phyloP scores from a whole-genome alignment of 2,329 filamentous ascomycete species.

The Tolypocladium sp. region DNA sequence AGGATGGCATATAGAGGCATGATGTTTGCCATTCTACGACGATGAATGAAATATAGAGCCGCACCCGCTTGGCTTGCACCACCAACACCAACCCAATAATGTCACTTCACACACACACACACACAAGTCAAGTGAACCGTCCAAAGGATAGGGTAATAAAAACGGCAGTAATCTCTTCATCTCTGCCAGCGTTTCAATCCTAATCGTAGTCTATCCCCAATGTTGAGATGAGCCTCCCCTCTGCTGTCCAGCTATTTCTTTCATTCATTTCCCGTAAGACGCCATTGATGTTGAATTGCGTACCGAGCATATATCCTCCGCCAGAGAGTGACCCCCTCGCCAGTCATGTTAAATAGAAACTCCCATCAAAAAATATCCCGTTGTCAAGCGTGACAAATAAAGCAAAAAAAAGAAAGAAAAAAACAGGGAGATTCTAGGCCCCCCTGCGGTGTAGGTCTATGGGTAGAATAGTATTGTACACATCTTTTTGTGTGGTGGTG shows the following conservation, averaged over 20 bases:
- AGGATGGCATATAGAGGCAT: not conserved
- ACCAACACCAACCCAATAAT: not conserved
- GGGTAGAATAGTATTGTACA: not conserved
- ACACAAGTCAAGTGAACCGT: not conserved
- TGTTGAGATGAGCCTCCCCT: conserved; percentile 10
- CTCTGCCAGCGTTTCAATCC: not conserved
- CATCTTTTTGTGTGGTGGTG: not conserved
- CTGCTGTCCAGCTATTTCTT: not conserved
- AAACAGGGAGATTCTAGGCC: not conserved
- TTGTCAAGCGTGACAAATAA: not conserved
- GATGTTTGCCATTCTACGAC: not conserved
- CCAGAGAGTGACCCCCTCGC: not conserved
- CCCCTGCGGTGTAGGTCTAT: not conserved
- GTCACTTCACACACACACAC: not conserved
- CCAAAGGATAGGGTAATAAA: not conserved
- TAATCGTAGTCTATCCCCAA: conserved; percentile 6
- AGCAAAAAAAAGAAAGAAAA: not conserved
- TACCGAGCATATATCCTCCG: not conserved
- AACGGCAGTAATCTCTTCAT: not conserved
- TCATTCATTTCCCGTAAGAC: conserved; percentile 1
- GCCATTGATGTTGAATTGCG: conserved; percentile 12
- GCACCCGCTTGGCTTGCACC: not conserved
- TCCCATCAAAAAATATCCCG: not conserved
- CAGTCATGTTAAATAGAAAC: conserved; percentile 1
- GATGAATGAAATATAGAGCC: not conserved